These are phyloP conservation scores for Cornus florida DNA, from an alignment of 148 eudicot species.

Conservation along the genomic window DNA sequence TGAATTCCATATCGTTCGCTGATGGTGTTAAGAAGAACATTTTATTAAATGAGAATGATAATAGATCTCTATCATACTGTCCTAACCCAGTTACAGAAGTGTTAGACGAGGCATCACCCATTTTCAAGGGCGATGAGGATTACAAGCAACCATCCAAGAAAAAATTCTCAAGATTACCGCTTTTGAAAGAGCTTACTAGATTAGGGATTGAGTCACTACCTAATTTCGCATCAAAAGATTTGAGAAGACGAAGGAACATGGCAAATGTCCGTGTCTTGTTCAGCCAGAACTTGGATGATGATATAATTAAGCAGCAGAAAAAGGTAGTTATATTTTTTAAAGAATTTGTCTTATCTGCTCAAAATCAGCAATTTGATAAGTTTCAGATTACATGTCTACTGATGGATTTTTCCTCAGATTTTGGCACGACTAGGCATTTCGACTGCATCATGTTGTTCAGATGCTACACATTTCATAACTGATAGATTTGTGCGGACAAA, in stretches of 20 bases:
- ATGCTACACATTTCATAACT: constrained; percentile 83
- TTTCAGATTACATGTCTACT: not conserved
- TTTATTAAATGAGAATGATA: constrained; percentile 14
- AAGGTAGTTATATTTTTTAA: constrained; percentile 35
- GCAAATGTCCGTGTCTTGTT: constrained; percentile 46
- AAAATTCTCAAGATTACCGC: constrained; percentile 35
- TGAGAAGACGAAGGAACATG: constrained; percentile 49
- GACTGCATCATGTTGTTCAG: constrained; percentile 42
- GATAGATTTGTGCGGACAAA: constrained; percentile 79
- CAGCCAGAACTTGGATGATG: constrained; percentile 56
- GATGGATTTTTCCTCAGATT: constrained; percentile 32
- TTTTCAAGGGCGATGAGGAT: constrained; percentile 4
- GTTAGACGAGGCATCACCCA: constrained; percentile 7
- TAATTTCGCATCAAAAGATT: constrained; percentile 34
- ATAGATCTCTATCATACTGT: constrained; percentile 4
- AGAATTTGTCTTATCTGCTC: not conserved
- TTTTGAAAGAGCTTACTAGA: constrained; percentile 53
- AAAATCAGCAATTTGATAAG: not conserved
- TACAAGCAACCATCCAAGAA: constrained; percentile 24
- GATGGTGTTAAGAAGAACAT: constrained; percentile 10
- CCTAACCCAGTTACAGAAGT: constrained; percentile 3
- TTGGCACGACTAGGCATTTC: constrained; percentile 50
- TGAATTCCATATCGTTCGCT: constrained; percentile 9
- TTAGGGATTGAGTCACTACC: constrained; percentile 55
- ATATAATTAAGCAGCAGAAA: constrained; percentile 47